phyloP scores from a whole-genome alignment of 495 filamentous ascomycete species.

The Annulohypoxylon nitens region DNA sequence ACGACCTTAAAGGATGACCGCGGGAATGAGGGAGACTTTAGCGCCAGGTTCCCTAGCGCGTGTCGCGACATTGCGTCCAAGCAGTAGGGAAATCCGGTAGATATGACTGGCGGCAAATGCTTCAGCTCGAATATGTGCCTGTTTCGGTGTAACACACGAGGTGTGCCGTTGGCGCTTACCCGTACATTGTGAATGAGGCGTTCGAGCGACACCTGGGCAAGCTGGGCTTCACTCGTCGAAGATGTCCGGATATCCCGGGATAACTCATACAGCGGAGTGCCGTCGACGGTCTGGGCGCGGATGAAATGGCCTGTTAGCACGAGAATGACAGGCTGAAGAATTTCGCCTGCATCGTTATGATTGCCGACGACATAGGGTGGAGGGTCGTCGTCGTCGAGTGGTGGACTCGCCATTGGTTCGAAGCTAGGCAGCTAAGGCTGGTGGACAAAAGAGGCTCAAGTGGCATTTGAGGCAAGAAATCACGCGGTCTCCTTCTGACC shows the following conservation, averaged over 20 bases:
- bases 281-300: slow-evolving; percentile 42
- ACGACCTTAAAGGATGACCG: slow-evolving; percentile 45
- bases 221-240: slow-evolving; percentile 32
- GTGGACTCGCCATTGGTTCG: slow-evolving; percentile 26
- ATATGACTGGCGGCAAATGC: slow-evolving; percentile 37
- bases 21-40: slow-evolving; percentile 45
- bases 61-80: slow-evolving; percentile 39
- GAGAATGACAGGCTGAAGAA: slow-evolving; percentile 48
- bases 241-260: slow-evolving; percentile 39
- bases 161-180: slow-evolving; percentile 39
- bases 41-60: slow-evolving; percentile 40
- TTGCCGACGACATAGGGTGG: slow-evolving; percentile 38
- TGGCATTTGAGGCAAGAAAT: slow-evolving; percentile 16
- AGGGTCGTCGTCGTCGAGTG: slow-evolving; percentile 23
- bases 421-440: not conserved
- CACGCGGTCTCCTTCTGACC: not conserved
- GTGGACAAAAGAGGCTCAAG: not conserved
- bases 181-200: slow-evolving; percentile 50
- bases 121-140: slow-evolving; percentile 50
- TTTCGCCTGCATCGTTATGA: slow-evolving; percentile 46
- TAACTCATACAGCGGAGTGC: slow-evolving; percentile 49
- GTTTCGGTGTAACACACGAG: slow-evolving; percentile 29
- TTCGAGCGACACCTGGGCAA: slow-evolving; percentile 49
- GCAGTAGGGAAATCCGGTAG: slow-evolving; percentile 34
- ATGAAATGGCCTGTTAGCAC: slow-evolving; percentile 48